Evolutionary conservation across 208 protist species (phyloP), one percentile per base, ranked within the genome.

Genomic region (Leishmania mexicana): DNA sequence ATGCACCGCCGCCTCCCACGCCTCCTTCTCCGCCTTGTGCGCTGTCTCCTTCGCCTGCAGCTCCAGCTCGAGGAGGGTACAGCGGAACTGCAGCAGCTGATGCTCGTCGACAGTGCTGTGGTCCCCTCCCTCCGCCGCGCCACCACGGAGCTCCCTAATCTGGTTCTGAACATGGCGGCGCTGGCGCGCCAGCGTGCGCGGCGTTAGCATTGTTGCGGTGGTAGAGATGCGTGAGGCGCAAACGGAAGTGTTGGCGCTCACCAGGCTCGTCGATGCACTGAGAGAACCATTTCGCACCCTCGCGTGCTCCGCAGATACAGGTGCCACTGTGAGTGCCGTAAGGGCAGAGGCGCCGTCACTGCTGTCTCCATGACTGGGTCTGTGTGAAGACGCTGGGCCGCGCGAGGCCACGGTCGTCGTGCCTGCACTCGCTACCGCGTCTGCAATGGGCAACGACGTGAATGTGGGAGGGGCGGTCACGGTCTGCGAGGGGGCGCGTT

Each of bases 61-160:
- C 76, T 84, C 81, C 40, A 84, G 68, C 68, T 84, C 81, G 17
- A 84, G 58, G 35, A 80, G 68, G 2, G 62, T 70, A 62, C 75
- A 80, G 47, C 73, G 76, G 38, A 76, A 77, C 19, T 45, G 81
- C 75, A 80, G 54, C 76, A 84, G 57, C 70, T 84, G 62, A 28
- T 47, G 45, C 65, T 79, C 74, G 60, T 65, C 67, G 17, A 24
- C 47, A 45, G 73, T 60, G 62, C 38, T 21, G 58, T 42, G 73
- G 70, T 8, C 10, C 51, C 24, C 31, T 68, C n/a, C 28, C 53
- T 68, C 70, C 42, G 42, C 19, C 35, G 47, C 40, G 51, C 35
- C 72, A 35, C n/a, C 49, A 60, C 35, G 17, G 19, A 45, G 51
- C 6, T 31, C 74, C 21, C 8, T 42, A 6, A 75, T 42, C 5